Percentiles rank a stretch among this genome's conserved stretches.
Conservation (phyloP, 495 filamentous ascomycete species). For the Lasiosphaeriaceae sp. region DNA sequence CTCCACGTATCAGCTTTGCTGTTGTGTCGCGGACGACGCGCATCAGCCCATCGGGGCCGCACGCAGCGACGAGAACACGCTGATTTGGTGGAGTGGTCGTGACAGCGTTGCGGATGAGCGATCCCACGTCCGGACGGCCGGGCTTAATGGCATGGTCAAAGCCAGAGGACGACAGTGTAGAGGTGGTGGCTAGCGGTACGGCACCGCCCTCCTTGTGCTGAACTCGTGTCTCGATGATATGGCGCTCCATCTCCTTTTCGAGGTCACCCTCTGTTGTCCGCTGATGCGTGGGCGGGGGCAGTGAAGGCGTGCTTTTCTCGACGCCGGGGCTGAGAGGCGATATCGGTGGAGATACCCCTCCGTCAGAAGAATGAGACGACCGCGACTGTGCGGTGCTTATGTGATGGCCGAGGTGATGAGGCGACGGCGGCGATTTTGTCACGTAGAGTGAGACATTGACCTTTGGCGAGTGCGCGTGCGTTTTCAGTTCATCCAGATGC, state of each 20-base stretch:
- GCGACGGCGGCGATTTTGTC: constrained; percentile 28
- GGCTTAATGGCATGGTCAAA: constrained; percentile 24
- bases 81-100: constrained; percentile 33
- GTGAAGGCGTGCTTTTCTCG: constrained; percentile 19
- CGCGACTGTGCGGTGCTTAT: not conserved
- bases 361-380: constrained; percentile 20
- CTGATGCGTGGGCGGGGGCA: constrained; percentile 6
- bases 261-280: constrained; percentile 10
- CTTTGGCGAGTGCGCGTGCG: constrained; percentile 38
- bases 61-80: constrained; percentile 48
- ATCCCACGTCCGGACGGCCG: constrained; percentile 40
- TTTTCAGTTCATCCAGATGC: constrained; percentile 41
- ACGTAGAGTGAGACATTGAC: constrained; percentile 46
- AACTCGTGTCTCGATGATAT: constrained; percentile 16
- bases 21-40: constrained; percentile 45
- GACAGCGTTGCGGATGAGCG: constrained; percentile 40
- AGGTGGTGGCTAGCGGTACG: constrained; percentile 4
- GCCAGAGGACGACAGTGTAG: constrained; percentile 2
- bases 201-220: constrained; percentile 13
- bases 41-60: constrained; percentile 49
- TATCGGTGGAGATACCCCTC: constrained; percentile 11
- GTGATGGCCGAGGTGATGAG: constrained; percentile 1
- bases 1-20: constrained; percentile 43
- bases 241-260: constrained; percentile 18
- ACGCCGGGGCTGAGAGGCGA: constrained; percentile 15